A percentile compares a stretch with the other conserved stretches of the same genome.
Evolutionary conservation across 208 protist species (phyloP).

Genomic region (Acanthamoeba castellanii): DNA sequence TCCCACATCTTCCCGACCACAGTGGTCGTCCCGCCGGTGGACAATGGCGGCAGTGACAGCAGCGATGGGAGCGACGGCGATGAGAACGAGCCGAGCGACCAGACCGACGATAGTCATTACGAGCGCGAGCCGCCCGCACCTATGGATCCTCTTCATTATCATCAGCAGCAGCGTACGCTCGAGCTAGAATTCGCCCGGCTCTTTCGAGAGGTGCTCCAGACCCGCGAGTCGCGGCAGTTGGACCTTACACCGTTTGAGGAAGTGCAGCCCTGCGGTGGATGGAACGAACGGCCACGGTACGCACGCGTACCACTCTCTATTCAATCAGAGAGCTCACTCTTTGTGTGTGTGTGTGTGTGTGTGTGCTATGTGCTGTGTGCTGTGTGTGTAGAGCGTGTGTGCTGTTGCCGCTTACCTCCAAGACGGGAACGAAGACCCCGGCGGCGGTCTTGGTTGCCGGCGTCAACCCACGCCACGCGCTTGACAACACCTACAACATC

Average conservation of each 20-base stretch:
- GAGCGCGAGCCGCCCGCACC: background rate
- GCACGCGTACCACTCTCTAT: background rate
- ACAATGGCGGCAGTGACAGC: background rate
- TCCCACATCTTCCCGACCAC: background rate
- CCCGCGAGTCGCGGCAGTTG: background rate
- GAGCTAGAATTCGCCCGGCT: background rate
- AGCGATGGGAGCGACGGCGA: background rate
- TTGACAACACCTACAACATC: constrained; percentile 20
- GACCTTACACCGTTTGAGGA: background rate
- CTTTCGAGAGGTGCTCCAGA: constrained; percentile 25
- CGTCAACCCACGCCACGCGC: constrained; percentile 39
- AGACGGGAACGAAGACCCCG: background rate
- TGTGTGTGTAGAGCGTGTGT: background rate
- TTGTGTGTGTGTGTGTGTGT: background rate
- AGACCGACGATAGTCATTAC: background rate
- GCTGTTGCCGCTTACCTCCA: constrained; percentile 20
- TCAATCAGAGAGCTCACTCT: too few relatives aligned
- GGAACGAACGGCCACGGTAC: constrained; percentile 53
- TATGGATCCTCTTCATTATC: too few relatives aligned
- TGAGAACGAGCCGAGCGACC: background rate
- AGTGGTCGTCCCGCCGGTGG: background rate
- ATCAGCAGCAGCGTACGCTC: too few relatives aligned
- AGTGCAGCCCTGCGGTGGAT: constrained; percentile 12
- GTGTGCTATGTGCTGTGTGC: background rate
- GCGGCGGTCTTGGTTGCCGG: constrained; percentile 35